phyloP scores from a whole-genome alignment of 78 protist species.

The Pigoraptor vietnamica region DNA sequence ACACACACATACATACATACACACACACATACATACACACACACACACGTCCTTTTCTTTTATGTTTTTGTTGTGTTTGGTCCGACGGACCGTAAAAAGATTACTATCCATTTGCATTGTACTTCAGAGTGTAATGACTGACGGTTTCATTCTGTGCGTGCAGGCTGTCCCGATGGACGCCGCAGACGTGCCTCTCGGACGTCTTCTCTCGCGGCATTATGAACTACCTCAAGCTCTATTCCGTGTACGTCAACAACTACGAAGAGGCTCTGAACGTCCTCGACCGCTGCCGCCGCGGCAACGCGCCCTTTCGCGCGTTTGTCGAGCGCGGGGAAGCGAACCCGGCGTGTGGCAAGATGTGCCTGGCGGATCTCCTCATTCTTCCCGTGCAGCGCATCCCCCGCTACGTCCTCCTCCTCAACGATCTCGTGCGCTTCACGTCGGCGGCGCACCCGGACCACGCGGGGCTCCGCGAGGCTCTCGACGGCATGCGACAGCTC shows the following conservation, averaged over 20 bases:
- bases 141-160: neutral
- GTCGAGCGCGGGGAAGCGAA: neutral
- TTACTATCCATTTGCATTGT: neutral
- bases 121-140: neutral
- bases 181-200: neutral
- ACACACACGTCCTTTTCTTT: neutral
- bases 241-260: neutral
- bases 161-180: neutral
- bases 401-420: conserved; percentile 23
- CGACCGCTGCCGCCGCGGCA: too few species aligned
- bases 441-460: neutral
- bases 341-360: neutral
- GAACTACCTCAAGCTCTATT: neutral
- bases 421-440: neutral
- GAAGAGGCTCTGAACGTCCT: neutral
- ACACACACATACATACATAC: neutral
- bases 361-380: conserved; percentile 5
- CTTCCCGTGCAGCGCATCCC: conserved; percentile 33
- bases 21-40: neutral
- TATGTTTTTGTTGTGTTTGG: neutral
- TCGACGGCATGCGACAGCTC: neutral
- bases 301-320: neutral
- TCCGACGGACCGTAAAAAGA: neutral
- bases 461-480: neutral
- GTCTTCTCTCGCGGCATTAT: neutral